Percentiles rank a stretch among this genome's conserved stretches.
phyloP scores from a whole-genome alignment of 2,329 filamentous ascomycete genomes.

The Pseudogymnoascus sp. region DNA sequence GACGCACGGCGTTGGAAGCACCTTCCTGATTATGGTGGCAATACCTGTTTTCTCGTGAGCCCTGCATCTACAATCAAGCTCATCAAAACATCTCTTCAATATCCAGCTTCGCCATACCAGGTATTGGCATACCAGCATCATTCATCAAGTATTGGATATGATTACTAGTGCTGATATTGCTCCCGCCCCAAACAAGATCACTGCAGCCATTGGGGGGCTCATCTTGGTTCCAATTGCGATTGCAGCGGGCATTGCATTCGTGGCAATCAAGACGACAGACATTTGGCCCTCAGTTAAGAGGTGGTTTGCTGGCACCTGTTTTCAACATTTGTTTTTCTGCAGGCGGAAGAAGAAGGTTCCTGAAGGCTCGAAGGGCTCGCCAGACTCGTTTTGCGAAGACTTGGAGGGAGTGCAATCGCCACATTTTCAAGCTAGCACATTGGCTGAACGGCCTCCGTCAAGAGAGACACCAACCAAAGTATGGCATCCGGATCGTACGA shows the following conservation, averaged over 20 bases:
- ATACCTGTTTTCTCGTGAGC: background rate
- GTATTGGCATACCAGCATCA: constrained; percentile 8
- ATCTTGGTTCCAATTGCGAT: constrained; percentile 39
- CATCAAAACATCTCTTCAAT: background rate
- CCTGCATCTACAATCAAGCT: background rate
- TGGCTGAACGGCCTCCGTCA: constrained; percentile 16
- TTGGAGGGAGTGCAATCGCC: constrained; percentile 27
- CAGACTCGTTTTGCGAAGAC: constrained; percentile 32
- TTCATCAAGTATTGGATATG: constrained; percentile 26
- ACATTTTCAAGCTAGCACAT: constrained; percentile 23
- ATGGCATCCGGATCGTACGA: constrained; percentile 31
- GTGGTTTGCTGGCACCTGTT: constrained; percentile 14
- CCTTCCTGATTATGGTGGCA: background rate
- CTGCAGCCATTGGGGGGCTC: constrained; percentile 34
- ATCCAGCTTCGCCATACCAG: background rate
- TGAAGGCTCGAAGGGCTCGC: constrained; percentile 28
- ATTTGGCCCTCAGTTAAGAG: constrained; percentile 15
- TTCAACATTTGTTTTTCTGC: constrained; percentile 12
- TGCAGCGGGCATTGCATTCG: constrained; percentile 26
- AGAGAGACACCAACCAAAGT: constrained; percentile 7
- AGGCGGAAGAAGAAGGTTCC: constrained; percentile 17
- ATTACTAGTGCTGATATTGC: constrained; percentile 16
- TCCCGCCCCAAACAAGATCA: constrained; percentile 27
- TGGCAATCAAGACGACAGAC: constrained; percentile 24
- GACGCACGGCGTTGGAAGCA: background rate